Evolutionary conservation across 73 alveolate genomes (phyloP).

Genomic region (Uronychia binucleata): DNA sequence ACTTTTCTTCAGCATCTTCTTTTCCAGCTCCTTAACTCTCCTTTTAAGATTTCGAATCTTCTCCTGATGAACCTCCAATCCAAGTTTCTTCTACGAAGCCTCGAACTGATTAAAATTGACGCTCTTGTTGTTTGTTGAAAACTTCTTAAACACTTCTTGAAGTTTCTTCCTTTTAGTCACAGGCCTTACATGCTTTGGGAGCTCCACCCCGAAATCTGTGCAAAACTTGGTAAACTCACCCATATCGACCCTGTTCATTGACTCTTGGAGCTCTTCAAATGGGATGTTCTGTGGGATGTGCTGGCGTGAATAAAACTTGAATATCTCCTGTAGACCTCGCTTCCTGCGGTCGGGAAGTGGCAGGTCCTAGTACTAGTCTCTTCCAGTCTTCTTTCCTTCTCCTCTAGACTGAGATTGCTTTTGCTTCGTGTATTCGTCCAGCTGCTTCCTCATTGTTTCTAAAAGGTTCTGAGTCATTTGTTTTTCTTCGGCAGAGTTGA

Average conservation of each 20-base stretch:
- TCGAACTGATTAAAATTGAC: conserved; percentile 41
- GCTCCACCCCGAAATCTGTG: conserved; percentile 49
- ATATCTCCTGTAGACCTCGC: conserved; percentile 15
- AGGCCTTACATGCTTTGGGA: background rate
- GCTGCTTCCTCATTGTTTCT: conserved; percentile 4
- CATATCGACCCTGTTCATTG: conserved; percentile 41
- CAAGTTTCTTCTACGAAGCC: background rate
- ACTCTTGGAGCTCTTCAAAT: conserved; percentile 55
- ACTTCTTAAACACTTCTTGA: conserved; percentile 57
- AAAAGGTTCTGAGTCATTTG: conserved; percentile 2
- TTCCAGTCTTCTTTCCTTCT: too few species aligned
- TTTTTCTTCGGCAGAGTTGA: background rate
- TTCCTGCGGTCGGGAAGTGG: background rate
- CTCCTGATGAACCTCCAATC: too few species aligned
- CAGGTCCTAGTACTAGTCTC: too few species aligned
- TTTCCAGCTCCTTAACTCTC: background rate
- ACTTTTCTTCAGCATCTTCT: background rate
- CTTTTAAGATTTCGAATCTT: too few species aligned
- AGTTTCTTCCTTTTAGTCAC: background rate
- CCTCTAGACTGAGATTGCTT: background rate
- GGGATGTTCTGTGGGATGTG: conserved; percentile 47
- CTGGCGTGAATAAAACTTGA: conserved; percentile 49
- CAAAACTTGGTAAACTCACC: conserved; percentile 67
- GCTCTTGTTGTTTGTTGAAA: conserved; percentile 38
- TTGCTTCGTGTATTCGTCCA: background rate